Conservation (phyloP, 164 flowering plant genomes). For the Stephania cephalantha region DNA sequence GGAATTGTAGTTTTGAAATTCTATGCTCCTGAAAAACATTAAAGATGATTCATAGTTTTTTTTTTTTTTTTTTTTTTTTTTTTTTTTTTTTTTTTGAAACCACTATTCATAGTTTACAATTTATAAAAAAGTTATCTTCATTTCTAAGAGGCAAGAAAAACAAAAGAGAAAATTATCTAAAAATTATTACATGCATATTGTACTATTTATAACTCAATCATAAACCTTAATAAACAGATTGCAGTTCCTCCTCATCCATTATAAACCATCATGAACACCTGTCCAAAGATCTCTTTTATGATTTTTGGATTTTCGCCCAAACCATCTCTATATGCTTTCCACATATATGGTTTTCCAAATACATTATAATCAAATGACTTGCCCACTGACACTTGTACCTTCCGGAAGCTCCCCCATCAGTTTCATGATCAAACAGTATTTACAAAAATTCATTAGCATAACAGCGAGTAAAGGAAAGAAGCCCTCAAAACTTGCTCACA, state of each 20-base stretch:
- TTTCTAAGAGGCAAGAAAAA: background rate
- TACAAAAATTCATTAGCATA: background rate
- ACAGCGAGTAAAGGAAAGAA: background rate
- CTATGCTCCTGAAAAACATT: background rate
- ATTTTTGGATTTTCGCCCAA: background rate
- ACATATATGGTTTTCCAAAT: background rate
- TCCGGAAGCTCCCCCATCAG: background rate
- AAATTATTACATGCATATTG: no score
- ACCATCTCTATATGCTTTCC: background rate
- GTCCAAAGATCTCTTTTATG: no score
- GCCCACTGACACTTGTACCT: background rate
- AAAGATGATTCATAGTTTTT: background rate
- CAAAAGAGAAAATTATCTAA: background rate
- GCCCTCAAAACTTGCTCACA: background rate
- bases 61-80: no score
- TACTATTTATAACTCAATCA: no score
- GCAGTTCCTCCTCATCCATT: background rate
- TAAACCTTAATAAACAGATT: no score
- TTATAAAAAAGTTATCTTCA: background rate
- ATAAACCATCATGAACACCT: background rate
- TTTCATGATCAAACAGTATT: background rate
- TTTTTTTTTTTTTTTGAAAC: no score
- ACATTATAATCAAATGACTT: background rate
- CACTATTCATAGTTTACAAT: background rate
- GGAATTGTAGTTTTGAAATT: background rate